Conservation (phyloP, 1,284 basidiomycete species). For the Mixia osmundae region DNA sequence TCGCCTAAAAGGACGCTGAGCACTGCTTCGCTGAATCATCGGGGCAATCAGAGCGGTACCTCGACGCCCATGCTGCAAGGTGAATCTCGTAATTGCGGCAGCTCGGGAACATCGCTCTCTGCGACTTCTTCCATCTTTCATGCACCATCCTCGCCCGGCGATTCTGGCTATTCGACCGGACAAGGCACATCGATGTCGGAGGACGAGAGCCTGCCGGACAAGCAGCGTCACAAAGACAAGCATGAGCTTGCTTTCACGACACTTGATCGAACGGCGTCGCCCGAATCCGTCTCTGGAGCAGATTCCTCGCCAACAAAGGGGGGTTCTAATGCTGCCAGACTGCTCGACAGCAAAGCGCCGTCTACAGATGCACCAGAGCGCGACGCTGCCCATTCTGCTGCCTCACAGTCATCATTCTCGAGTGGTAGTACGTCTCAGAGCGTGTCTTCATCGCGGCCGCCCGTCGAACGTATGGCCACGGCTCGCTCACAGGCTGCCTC, state of each 20-base stretch:
- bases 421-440: no score
- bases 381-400: conserved; percentile 6
- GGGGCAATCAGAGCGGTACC: no score
- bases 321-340: conserved; percentile 1
- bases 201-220: not conserved
- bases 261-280: not conserved
- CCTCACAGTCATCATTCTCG: not conserved
- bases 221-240: no score
- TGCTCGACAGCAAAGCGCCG: conserved; percentile 5
- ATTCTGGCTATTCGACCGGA: not conserved
- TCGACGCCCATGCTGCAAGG: no score
- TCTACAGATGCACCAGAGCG: conserved; percentile 7
- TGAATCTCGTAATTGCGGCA: no score
- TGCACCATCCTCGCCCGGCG: no score
- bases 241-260: not conserved
- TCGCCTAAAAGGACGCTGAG: no score
- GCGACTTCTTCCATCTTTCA: no score
- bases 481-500: conserved; percentile 4
- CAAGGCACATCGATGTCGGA: not conserved
- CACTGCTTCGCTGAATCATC: no score
- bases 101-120: no score
- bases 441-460: no score
- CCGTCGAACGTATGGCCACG: no score
- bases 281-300: not conserved
- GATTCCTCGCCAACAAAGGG: not conserved